phyloP scores from a whole-genome alignment of 2,329 filamentous ascomycete genomes.

The Penicillium nordicum region DNA sequence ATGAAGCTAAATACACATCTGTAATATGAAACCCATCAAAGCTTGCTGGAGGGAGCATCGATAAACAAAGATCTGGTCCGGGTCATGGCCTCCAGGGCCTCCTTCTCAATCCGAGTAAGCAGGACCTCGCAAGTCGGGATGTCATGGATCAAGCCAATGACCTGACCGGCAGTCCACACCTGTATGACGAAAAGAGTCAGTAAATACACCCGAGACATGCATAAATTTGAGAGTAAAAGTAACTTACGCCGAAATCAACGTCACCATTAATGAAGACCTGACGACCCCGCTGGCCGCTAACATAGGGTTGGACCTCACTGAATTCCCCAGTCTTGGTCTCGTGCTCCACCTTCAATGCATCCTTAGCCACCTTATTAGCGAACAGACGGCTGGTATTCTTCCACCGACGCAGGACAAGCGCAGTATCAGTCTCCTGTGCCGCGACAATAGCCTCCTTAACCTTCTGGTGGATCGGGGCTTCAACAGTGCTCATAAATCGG shows the following conservation, averaged over 20 bases:
- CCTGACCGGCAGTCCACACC: constrained; percentile 97
- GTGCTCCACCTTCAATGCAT: constrained; percentile 77
- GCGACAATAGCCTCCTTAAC: constrained; percentile 92
- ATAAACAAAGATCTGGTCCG: constrained; percentile 57
- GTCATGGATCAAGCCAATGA: constrained; percentile 84
- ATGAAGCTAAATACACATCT: background rate
- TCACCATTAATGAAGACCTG: constrained; percentile 93
- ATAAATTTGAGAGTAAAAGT: background rate
- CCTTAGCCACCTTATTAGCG: constrained; percentile 80
- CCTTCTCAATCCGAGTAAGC: constrained; percentile 70
- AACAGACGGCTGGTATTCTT: constrained; percentile 87
- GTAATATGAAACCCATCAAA: constrained; percentile 39
- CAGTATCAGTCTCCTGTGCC: constrained; percentile 85
- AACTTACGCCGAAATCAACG: constrained; percentile 77
- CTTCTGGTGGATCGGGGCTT: constrained; percentile 86
- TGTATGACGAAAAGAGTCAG: constrained; percentile 36
- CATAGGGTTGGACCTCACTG: constrained; percentile 76
- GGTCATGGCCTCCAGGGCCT: constrained; percentile 65
- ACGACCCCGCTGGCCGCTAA: constrained; percentile 85
- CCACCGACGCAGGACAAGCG: constrained; percentile 84
- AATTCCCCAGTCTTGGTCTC: constrained; percentile 85
- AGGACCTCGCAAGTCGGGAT: constrained; percentile 72
- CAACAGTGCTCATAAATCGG: constrained; percentile 92
- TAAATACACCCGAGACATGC: background rate
- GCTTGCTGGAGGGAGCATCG: constrained; percentile 50